Conservation (phyloP, 2,329 filamentous ascomycete genomes). For the Diaporthe eres region DNA sequence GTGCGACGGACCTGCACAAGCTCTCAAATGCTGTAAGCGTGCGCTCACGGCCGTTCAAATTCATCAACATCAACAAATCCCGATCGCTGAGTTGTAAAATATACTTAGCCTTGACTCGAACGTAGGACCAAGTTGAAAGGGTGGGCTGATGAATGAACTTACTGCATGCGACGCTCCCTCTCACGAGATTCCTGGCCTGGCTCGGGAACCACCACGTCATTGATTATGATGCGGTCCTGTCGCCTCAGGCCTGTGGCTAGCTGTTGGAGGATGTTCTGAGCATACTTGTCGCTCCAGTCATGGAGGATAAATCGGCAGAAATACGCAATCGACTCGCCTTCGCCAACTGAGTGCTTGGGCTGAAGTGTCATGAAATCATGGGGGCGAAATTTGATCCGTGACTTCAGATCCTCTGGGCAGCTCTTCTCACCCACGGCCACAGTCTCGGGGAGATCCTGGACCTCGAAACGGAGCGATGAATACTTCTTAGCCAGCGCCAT, state of each 20-base stretch:
- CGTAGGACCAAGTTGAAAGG: background rate
- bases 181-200: slow-evolving; percentile 13
- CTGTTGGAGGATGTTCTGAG: background rate
- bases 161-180: slow-evolving; percentile 18
- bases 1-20: background rate
- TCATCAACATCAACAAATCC: slow-evolving; percentile 18
- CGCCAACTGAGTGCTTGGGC: background rate
- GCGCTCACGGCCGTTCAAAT: slow-evolving; percentile 5
- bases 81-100: background rate
- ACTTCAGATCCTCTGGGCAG: background rate
- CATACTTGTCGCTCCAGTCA: slow-evolving; percentile 30
- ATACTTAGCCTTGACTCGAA: background rate
- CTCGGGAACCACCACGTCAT: slow-evolving; percentile 21
- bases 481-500: slow-evolving; percentile 48
- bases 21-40: background rate
- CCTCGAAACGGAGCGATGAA: slow-evolving; percentile 47
- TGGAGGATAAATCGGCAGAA: slow-evolving; percentile 14
- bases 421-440: background rate
- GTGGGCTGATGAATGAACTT: background rate
- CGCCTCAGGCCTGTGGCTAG: background rate
- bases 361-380: slow-evolving; percentile 27
- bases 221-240: slow-evolving; percentile 16
- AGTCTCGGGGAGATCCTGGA: slow-evolving; percentile 31
- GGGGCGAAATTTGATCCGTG: slow-evolving; percentile 3
- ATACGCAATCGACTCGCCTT: slow-evolving; percentile 1